Evolutionary conservation across 371 early-diverging fungal genomes (phyloP).

Genomic region (Syncephalastrum racemosum): DNA sequence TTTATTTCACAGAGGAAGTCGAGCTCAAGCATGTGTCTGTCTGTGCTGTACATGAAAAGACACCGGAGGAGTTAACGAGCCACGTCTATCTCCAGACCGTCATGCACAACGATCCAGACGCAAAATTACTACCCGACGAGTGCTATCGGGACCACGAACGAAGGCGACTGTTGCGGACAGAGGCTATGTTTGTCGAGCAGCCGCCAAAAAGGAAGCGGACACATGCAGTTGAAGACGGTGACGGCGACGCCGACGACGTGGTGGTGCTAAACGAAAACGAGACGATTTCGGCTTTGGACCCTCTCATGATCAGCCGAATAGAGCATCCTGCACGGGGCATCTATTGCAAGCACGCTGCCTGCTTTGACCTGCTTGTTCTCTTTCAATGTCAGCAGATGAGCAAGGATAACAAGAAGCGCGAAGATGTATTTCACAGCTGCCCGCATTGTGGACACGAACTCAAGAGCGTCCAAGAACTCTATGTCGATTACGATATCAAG

Average conservation of each 20-base stretch:
- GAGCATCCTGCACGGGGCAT: slow-evolving; percentile 39
- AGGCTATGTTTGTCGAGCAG: no score
- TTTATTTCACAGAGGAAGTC: no score
- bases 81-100: no score
- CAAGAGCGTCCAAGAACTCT: slow-evolving; percentile 23
- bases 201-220: no score
- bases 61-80: no score
- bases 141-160: no score
- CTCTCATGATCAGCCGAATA: slow-evolving; percentile 28
- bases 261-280: slow-evolving; percentile 29
- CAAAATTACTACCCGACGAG: no score
- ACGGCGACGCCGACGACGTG: slow-evolving; percentile 22
- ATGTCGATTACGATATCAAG: slow-evolving; percentile 19
- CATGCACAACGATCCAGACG: no score
- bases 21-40: no score
- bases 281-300: slow-evolving; percentile 33
- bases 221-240: neutral
- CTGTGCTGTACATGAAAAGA: no score
- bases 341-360: slow-evolving; percentile 38
- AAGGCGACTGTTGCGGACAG: no score
- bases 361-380: slow-evolving; percentile 32
- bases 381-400: slow-evolving; percentile 14
- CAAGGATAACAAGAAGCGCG: slow-evolving; percentile 10
- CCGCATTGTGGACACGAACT: slow-evolving; percentile 19
- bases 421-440: slow-evolving; percentile 3